A percentile compares a stretch with the other conserved stretches of the same genome.
These are phyloP conservation scores for Bonia amplexicaulis DNA, from an alignment of 176 grass and related monocot genomes.

Conservation along the genomic window DNA sequence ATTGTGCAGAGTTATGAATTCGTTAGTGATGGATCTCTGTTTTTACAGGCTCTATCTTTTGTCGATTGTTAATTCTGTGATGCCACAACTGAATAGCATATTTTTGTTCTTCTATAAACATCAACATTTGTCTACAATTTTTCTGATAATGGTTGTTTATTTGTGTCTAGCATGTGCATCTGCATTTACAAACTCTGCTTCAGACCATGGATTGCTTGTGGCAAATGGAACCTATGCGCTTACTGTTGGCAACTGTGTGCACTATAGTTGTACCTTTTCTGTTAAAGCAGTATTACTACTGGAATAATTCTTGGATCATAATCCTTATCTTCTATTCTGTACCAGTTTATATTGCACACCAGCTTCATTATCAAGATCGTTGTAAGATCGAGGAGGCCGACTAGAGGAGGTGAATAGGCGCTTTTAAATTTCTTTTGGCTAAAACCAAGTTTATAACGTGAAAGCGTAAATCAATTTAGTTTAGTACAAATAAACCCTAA, in stretches of 20 bases:
- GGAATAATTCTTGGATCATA: neutral
- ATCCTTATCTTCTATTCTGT: neutral
- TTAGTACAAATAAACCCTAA: no score
- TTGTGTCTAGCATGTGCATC: slow-evolving; percentile 66
- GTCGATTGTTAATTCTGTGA: neutral
- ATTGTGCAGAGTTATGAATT: neutral
- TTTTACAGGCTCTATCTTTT: neutral
- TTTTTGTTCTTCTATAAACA: neutral
- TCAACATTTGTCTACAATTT: neutral
- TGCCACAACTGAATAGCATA: neutral
- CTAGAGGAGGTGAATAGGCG: no score
- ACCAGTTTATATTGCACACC: slow-evolving; percentile 85
- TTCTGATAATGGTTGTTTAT: neutral
- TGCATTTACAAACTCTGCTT: slow-evolving; percentile 58
- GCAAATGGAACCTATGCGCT: slow-evolving; percentile 84
- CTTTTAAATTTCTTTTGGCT: no score
- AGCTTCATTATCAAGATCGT: slow-evolving; percentile 59
- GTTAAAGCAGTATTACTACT: neutral
- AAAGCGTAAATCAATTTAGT: no score
- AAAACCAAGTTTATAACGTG: no score
- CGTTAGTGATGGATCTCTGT: neutral
- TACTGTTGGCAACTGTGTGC: slow-evolving; percentile 73
- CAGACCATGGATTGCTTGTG: slow-evolving; percentile 77
- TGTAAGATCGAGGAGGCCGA: no score
- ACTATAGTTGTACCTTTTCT: slow-evolving; percentile 57